These are phyloP conservation scores for Boletus barrowsii DNA, from an alignment of 768 basidiomycete genomes.

Conservation along the genomic window DNA sequence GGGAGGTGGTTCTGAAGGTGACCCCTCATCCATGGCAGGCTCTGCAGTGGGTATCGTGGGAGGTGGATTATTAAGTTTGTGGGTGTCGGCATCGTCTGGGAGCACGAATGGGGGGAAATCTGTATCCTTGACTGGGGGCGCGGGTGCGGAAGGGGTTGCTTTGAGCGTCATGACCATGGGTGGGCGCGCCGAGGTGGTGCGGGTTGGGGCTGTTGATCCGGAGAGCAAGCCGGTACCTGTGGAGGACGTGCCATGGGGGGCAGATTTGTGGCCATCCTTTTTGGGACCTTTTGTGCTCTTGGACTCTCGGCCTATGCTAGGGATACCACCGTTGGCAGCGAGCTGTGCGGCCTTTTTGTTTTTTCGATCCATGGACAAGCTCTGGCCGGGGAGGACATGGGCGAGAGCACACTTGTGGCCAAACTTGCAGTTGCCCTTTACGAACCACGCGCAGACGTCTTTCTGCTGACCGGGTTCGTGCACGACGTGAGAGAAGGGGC, in stretches of 20 bases:
- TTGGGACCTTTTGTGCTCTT: constrained; percentile 35
- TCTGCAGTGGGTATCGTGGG: constrained; percentile 6
- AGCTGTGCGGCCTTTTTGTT: constrained; percentile 91
- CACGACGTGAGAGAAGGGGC: constrained; percentile 87
- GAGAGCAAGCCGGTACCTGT: constrained; percentile 28
- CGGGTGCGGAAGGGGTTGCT: constrained; percentile 73
- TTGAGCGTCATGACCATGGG: constrained; percentile 69
- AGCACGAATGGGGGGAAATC: constrained; percentile 69
- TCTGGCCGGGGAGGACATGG: constrained; percentile 91
- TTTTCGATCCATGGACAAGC: constrained; percentile 93
- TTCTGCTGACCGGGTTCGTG: constrained; percentile 76
- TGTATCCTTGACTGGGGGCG: constrained; percentile 71
- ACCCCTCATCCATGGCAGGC: constrained; percentile 4
- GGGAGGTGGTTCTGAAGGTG: constrained; percentile 4
- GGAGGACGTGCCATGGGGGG: constrained; percentile 16
- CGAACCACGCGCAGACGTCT: constrained; percentile 84
- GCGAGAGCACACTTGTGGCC: constrained; percentile 87
- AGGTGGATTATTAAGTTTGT: background rate
- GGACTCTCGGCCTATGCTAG: constrained; percentile 27
- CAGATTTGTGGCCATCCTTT: constrained; percentile 32
- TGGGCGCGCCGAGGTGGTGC: constrained; percentile 48
- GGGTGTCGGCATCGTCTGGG: constrained; percentile 52
- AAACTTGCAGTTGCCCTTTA: constrained; percentile 90
- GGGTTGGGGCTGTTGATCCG: constrained; percentile 70
- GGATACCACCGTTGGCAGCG: constrained; percentile 47